Conservation (phyloP, 2,329 filamentous ascomycete species). For the Westerdykella sp. region DNA sequence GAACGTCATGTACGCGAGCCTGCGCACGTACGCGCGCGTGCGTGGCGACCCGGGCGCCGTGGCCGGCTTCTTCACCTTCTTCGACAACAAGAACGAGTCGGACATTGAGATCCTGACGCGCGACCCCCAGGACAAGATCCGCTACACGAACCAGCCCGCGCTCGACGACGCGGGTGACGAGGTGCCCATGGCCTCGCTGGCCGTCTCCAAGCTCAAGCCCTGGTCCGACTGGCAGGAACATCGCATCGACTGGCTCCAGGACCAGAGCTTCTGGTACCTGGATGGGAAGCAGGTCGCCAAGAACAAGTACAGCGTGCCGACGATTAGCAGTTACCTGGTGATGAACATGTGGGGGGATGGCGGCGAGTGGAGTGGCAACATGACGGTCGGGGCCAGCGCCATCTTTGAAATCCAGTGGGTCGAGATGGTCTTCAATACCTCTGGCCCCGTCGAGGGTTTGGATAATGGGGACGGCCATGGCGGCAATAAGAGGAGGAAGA, state of each 20-base stretch:
- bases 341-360: constrained; percentile 59
- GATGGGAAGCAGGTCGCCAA: constrained; percentile 47
- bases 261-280: constrained; percentile 52
- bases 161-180: constrained; percentile 43
- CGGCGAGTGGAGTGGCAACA: constrained; percentile 54
- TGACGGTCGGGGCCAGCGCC: constrained; percentile 47
- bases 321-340: constrained; percentile 48
- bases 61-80: constrained; percentile 53
- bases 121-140: constrained; percentile 40
- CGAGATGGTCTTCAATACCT: constrained; percentile 51
- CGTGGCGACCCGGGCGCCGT: constrained; percentile 43
- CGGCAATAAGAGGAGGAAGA: constrained; percentile 11
- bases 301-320: constrained; percentile 52
- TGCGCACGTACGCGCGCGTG: constrained; percentile 45
- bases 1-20: constrained; percentile 44
- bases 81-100: constrained; percentile 43
- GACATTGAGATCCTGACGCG: constrained; percentile 50
- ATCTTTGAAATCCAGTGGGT: constrained; percentile 58
- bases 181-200: constrained; percentile 44
- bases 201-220: constrained; percentile 43
- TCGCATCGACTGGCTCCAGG: constrained; percentile 55
- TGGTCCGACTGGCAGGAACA: constrained; percentile 56
- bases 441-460: constrained; percentile 26
- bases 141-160: constrained; percentile 57
- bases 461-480: constrained; percentile 8